Conservation (phyloP, 2,329 filamentous ascomycete genomes). For the Orbilia ellipsospora region DNA sequence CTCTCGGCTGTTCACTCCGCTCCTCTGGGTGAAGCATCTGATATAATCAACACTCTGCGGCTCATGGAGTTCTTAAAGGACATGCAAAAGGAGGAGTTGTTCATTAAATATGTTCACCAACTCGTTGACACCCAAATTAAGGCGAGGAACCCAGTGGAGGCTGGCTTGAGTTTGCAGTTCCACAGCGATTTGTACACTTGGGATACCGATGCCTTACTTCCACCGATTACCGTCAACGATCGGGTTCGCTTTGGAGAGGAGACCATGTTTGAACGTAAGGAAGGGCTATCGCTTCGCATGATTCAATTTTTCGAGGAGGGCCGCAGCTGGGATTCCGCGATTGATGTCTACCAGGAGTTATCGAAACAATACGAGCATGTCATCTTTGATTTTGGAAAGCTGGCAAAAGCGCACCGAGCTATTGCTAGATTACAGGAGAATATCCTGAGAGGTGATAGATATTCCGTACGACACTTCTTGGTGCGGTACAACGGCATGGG, state of each 20-base stretch:
- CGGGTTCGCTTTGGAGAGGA: constrained; percentile 80
- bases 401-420: constrained; percentile 86
- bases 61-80: constrained; percentile 97
- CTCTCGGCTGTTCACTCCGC: constrained; percentile 88
- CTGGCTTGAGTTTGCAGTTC: constrained; percentile 85
- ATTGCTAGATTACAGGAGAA: constrained; percentile 93
- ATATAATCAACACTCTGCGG: constrained; percentile 86
- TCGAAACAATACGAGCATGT: constrained; percentile 91
- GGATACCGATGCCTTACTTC: constrained; percentile 67
- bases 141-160: constrained; percentile 83
- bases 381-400: constrained; percentile 88
- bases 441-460: constrained; percentile 81
- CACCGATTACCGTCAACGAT: constrained; percentile 66
- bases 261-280: constrained; percentile 90
- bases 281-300: constrained; percentile 91
- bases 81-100: constrained; percentile 97
- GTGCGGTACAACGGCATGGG: constrained; percentile 90
- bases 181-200: constrained; percentile 94
- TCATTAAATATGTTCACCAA: constrained; percentile 94
- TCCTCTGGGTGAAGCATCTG: constrained; percentile 76
- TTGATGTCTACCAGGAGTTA: constrained; percentile 89
- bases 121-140: constrained; percentile 80
- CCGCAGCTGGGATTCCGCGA: constrained; percentile 89
- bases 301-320: constrained; percentile 95
- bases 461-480: constrained; percentile 87